A percentile compares a stretch with the other conserved stretches of the same genome.
These are phyloP conservation scores for Fusarium globosum DNA, from an alignment of 2,329 filamentous ascomycete genomes.

Conservation along the genomic window DNA sequence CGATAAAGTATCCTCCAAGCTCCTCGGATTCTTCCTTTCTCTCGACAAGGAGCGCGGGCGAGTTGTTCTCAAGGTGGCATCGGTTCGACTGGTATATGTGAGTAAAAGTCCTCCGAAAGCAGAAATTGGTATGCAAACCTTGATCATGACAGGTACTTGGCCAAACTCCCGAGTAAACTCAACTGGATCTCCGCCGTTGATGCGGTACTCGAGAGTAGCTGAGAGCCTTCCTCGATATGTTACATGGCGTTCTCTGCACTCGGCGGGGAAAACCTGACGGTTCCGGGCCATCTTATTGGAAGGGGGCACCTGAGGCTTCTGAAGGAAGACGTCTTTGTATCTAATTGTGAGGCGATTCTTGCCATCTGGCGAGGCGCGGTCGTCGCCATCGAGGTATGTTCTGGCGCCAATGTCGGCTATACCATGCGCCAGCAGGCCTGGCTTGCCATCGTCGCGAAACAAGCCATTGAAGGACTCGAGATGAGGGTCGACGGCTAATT, in stretches of 20 bases:
- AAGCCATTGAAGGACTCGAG: slow-evolving; percentile 96
- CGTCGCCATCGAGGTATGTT: slow-evolving; percentile 85
- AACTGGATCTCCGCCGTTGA: slow-evolving; percentile 88
- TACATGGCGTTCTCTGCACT: slow-evolving; percentile 93
- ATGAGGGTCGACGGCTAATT: slow-evolving; percentile 88
- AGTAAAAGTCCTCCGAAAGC: slow-evolving; percentile 14
- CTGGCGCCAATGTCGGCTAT: slow-evolving; percentile 92
- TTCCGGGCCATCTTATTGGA: slow-evolving; percentile 87
- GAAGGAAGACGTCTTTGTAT: slow-evolving; percentile 83
- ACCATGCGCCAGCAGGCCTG: slow-evolving; percentile 73
- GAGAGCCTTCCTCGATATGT: slow-evolving; percentile 90
- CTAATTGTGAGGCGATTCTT: slow-evolving; percentile 83
- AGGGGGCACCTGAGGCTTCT: slow-evolving; percentile 82
- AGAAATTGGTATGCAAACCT: slow-evolving; percentile 63
- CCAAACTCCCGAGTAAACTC: slow-evolving; percentile 89
- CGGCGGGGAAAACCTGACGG: slow-evolving; percentile 88
- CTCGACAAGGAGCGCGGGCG: slow-evolving; percentile 83
- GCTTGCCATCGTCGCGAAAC: slow-evolving; percentile 75
- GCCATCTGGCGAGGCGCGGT: slow-evolving; percentile 65
- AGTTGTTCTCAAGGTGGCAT: slow-evolving; percentile 89
- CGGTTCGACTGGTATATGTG: slow-evolving; percentile 74
- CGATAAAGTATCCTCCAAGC: slow-evolving; percentile 94
- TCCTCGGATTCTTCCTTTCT: slow-evolving; percentile 97
- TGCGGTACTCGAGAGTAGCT: slow-evolving; percentile 82
- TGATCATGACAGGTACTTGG: slow-evolving; percentile 91